phyloP scores from a whole-genome alignment of 176 grass and related monocot genomes.

The Oryza rufipogon region DNA sequence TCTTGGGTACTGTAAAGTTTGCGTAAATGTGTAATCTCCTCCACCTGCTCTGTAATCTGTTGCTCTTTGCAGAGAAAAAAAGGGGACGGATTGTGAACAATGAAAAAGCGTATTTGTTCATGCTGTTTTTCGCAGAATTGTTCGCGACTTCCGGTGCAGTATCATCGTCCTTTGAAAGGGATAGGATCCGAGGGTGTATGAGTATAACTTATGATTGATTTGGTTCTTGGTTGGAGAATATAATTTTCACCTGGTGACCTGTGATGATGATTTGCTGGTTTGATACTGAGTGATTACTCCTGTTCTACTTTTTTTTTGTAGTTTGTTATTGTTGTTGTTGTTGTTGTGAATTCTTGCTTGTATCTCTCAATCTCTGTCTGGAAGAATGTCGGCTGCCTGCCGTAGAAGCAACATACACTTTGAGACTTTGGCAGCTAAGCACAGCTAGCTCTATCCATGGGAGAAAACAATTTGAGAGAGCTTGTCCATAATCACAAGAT shows the following conservation, averaged over 20 bases:
- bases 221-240: slow-evolving; percentile 19
- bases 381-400: background rate
- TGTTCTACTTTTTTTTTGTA: background rate
- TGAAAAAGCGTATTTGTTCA: slow-evolving; percentile 23
- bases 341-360: background rate
- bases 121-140: background rate
- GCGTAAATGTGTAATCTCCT: slow-evolving; percentile 35
- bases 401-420: slow-evolving; percentile 18
- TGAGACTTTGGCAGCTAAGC: background rate
- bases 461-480: background rate
- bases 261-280: slow-evolving; percentile 6
- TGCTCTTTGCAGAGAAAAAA: background rate
- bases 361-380: background rate
- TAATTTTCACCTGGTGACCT: background rate
- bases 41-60: slow-evolving; percentile 33
- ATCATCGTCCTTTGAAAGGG: background rate
- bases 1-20: slow-evolving; percentile 46
- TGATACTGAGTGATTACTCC: background rate
- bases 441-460: background rate
- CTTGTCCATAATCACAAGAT: background rate
- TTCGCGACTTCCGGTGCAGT: slow-evolving; percentile 24
- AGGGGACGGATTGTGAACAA: background rate
- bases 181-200: slow-evolving; percentile 26
- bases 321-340: background rate
- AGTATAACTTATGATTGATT: slow-evolving; percentile 14